Percentiles rank a stretch among this genome's conserved stretches.
Evolutionary conservation across 768 basidiomycete genomes (phyloP).

Genomic region (Porphyrellus cyaneotinctus): DNA sequence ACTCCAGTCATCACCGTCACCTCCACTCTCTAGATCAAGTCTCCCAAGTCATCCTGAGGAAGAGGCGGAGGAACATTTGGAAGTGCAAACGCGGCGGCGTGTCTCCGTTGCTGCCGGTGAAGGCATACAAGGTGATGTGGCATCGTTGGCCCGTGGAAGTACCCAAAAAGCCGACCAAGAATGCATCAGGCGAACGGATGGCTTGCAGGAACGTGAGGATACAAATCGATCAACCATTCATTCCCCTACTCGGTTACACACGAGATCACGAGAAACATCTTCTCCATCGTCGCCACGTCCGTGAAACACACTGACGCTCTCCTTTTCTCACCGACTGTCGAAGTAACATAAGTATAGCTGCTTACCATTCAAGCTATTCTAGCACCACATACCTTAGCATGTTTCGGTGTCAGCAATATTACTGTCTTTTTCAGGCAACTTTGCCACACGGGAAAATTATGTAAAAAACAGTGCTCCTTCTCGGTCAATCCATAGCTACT

Average conservation of each 20-base stretch:
- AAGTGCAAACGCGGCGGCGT: neutral
- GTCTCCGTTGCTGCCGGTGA: neutral
- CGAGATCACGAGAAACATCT: neutral
- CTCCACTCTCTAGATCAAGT: neutral
- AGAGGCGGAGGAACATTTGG: neutral
- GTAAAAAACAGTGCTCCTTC: no score
- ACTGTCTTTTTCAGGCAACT: no score
- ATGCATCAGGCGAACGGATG: neutral
- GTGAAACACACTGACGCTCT: no score
- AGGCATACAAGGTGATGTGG: neutral
- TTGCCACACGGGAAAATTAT: no score
- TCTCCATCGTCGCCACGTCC: neutral
- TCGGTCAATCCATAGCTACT: no score
- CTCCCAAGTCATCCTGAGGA: conserved; percentile 3
- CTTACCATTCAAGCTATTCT: no score
- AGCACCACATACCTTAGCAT: no score
- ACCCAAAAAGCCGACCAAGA: neutral
- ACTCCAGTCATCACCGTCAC: conserved; percentile 11
- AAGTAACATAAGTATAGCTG: no score
- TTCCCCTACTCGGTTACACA: neutral
- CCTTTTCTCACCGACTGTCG: no score
- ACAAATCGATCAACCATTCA: no score
- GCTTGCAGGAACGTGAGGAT: neutral
- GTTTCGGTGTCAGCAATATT: no score
- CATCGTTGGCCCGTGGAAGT: neutral